Base-by-base conservation (phyloP, 2,329 filamentous ascomycete genomes). In the Hypoxylon sp. region DNA sequence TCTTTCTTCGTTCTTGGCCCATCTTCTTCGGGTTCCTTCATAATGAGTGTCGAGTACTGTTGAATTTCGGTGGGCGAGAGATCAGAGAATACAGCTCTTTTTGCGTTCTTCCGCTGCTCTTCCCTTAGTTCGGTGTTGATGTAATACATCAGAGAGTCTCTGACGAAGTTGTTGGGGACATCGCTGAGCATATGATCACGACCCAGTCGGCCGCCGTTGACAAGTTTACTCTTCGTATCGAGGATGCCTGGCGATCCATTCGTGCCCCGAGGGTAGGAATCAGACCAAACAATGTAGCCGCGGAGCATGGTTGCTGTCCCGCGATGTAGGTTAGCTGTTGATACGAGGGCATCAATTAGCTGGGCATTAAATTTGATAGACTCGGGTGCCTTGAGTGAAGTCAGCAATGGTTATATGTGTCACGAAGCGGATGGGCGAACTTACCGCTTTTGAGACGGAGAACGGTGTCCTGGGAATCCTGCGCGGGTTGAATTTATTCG, bases 141-240 rank as follows among this genome's bases (percentile, higher is more conserved):
- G 24, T 64, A 68, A 36, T 67, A 49, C 64, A 70, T 61, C 24
- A 70, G 20, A 14, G 44, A 26, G 30, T 70, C 67, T 53, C 65
- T 28, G 18, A 68, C 64, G 20, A 45, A 61, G 26, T 61, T 32
- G 22, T 67, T 70, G 1, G 67, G 67, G 6, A 68, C 61, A 11
- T 70, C 67, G 28, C n/a, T 33, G 2, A 70, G 61, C 48, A 45
- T 68, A 38, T 70, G 67, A 28, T 64, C 38, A 14, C 61, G 61
- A 40, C 64, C 65, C 3, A 70, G 58, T 22, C 67, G 53, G 12
- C 64, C 67, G 16, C 42, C 45, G 6, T 8, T 49, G n/a, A 69
- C 60, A 36, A 32, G 24, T 2, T 50, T 36, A 8, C 9, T 28
- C 5, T 46, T 9, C 11, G 4, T 5, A 24, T 7, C 9, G 2